phyloP scores from a whole-genome alignment of 352 stramenopile species.

The Pythium sukuiense region DNA sequence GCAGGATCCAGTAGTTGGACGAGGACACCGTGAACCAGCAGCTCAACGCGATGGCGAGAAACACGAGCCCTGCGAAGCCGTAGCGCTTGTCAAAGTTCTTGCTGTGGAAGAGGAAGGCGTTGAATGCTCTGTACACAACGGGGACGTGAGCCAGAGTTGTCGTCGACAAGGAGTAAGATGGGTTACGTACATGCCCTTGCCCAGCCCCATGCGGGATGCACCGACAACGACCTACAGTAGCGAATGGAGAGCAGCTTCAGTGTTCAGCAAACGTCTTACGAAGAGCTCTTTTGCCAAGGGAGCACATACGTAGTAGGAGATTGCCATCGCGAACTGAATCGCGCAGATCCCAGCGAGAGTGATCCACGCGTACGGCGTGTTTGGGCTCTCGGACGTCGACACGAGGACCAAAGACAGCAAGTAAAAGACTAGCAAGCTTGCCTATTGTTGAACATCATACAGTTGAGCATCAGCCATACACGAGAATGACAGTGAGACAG shows the following conservation, averaged over 20 bases:
- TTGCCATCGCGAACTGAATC: conserved; percentile 32
- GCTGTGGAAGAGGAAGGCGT: conserved; percentile 33
- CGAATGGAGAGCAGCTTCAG: background rate
- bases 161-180: background rate
- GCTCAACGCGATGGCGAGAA: conserved; percentile 25
- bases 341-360: conserved; percentile 17
- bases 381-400: conserved; percentile 16
- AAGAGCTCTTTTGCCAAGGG: background rate
- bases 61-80: conserved; percentile 23
- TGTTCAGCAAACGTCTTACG: background rate
- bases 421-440: conserved; percentile 33
- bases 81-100: conserved; percentile 39
- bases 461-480: background rate
- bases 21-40: conserved; percentile 33
- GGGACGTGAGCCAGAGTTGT: background rate
- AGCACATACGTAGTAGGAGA: conserved; percentile 37
- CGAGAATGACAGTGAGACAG: too few relatives aligned
- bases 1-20: conserved; percentile 38
- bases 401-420: conserved; percentile 33
- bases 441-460: conserved; percentile 16
- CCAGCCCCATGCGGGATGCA: conserved; percentile 21
- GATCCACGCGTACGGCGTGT: conserved; percentile 30
- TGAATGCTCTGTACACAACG: conserved; percentile 19
- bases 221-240: conserved; percentile 16
- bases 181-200: conserved; percentile 23